Percentiles rank a stretch among this genome's conserved stretches.
These are phyloP conservation scores for Exobasidium rhododendri DNA, from an alignment of 1,284 basidiomycete genomes.

Conservation along the genomic window DNA sequence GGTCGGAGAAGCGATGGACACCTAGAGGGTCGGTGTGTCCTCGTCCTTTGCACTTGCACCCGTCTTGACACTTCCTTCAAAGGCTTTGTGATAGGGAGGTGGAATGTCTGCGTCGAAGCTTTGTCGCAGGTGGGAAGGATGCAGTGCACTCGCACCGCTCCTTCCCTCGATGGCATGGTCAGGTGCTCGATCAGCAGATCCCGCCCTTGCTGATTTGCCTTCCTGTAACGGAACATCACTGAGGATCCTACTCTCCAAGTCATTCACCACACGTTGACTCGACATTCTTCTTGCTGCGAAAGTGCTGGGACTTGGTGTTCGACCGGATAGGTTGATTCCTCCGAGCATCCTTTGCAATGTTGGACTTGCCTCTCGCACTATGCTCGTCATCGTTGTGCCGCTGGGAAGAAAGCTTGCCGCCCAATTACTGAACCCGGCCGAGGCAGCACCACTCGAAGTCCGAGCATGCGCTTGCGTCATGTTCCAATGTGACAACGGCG, in stretches of 20 bases:
- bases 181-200: neutral
- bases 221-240: neutral
- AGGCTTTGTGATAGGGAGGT: neutral
- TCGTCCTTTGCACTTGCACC: too few species aligned
- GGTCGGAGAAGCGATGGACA: neutral
- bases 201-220: neutral
- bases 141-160: neutral
- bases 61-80: too few species aligned
- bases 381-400: neutral
- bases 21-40: neutral
- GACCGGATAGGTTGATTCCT: neutral
- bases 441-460: neutral
- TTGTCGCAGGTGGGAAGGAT: neutral
- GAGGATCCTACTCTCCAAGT: neutral
- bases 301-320: slow-evolving; percentile 8
- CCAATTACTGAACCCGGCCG: slow-evolving; percentile 1
- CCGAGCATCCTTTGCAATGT: slow-evolving; percentile 8
- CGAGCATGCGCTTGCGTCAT: neutral
- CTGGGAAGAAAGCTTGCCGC: slow-evolving; percentile 1
- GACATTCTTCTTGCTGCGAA: neutral
- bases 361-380: neutral
- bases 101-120: neutral
- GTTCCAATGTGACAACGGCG: neutral
- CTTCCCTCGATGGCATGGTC: neutral
- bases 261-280: neutral